phyloP scores from a whole-genome alignment of 129 eudicot species.

The Centella asiatica region DNA sequence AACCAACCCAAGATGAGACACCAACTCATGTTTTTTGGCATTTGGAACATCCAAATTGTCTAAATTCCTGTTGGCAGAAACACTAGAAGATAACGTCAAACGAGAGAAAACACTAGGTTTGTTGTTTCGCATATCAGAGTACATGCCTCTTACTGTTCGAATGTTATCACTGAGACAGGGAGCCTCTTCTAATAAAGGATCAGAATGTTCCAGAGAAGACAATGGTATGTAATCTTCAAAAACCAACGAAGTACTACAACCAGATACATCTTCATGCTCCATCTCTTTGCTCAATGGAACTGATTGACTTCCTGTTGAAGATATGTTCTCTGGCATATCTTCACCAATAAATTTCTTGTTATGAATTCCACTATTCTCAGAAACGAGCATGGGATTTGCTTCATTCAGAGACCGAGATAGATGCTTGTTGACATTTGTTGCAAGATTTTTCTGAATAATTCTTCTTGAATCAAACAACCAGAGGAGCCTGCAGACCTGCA shows the following conservation, averaged over 20 bases:
- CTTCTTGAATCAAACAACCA: conserved; percentile 12
- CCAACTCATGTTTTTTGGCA: too few relatives aligned
- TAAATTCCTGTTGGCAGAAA: not conserved
- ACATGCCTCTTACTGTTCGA: not conserved
- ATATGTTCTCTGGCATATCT: too few relatives aligned
- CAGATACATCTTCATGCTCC: not conserved
- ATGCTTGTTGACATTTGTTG: too few relatives aligned
- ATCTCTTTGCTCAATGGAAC: not conserved
- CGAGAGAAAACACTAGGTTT: conserved; percentile 16
- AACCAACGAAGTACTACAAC: not conserved
- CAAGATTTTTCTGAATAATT: conserved; percentile 2
- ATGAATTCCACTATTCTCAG: not conserved
- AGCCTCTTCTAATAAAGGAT: not conserved
- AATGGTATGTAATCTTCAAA: conserved; percentile 16
- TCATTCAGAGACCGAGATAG: too few relatives aligned
- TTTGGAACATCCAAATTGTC: not conserved
- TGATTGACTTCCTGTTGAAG: not conserved
- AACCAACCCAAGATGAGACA: not conserved
- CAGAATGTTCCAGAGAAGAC: conserved; percentile 3
- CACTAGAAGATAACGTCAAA: not conserved
- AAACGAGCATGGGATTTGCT: not conserved
- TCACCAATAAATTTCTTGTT: not conserved
- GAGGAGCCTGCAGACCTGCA: conserved; percentile 7
- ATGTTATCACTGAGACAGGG: not conserved
- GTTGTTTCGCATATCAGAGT: conserved; percentile 7